Evolutionary conservation across 768 basidiomycete genomes (phyloP), one percentile per base, ranked within the genome.

Genomic region (Austroboletus eburneus): DNA sequence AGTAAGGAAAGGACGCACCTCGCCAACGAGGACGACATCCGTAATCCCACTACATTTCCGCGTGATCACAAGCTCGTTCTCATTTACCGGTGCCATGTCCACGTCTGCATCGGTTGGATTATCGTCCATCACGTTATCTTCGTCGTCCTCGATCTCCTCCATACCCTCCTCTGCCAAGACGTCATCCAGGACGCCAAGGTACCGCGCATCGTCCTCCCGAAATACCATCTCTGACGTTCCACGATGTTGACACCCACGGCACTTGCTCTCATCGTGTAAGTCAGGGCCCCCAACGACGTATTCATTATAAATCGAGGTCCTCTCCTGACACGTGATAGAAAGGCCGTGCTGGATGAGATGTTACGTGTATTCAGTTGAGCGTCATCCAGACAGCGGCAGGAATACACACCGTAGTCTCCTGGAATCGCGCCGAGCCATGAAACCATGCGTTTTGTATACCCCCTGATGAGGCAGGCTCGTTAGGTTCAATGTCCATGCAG

Each of bases 1-100:
- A n/a, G 17, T 2, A 34, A 22, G 14, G 17, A 23, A 7, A 14
- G 37, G 10, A 58, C 69, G 49, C 46, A 82, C 81, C 64, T 76
- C 72, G 43, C 84, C 85, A 12, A 76, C 77, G 51, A 87, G 61
- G 24, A 85, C 68, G 38, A 82, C 76, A 53, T 87, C 85, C 45
- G 64, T 65, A 5, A 85, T 71, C 1, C 85, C 83, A 25, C 68
- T 59, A 44, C 86, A 87, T 27, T 56, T 60, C 14, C 60, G 54
- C 13, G 24, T 43, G 38, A 69, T 45, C 12, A 51, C 51, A 38
- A 62, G 58, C 29, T 66, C 63, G 1, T 48, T 35, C 18, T 23
- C 53, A 12, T 50, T 64, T 10, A 44, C 40, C 2, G 45, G 50
- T 7, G 62, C 57, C 48, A 69, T 54, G 13, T 67, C 65, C 32